Base-by-base conservation (phyloP, 192 early-diverging fungal species). In the Podila verticillata region DNA sequence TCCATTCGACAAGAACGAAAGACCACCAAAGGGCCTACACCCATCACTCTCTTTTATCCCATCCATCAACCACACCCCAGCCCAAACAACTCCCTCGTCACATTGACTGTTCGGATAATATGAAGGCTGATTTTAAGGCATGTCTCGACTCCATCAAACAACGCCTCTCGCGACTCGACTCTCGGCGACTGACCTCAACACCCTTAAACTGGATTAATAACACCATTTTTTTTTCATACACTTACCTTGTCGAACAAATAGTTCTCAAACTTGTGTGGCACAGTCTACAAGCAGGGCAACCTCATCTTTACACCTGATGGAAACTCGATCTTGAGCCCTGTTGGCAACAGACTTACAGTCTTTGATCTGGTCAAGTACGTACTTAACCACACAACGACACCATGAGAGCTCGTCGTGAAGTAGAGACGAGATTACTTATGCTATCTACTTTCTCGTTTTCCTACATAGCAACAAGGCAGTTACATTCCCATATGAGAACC, bases 241-340 rank as follows among this genome's bases (percentile, higher is more conserved):
- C 39, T 44, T 62, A 17, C 57, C 34, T 13, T 63, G 28, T 28
- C 39, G 2, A 15, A 28, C 62, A 82, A 86, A 36, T 88, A 96
- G 89, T 99, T 99, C 77, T 95, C 96, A 54, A 98, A 98, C 84
- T 87, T 99, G 67, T 97, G 95, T 78, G 98, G 98, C 36, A 97
- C 97, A 9, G 98, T 99, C 19, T 99, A 98, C 84, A 94, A 92
- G 65, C 88, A 92, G 73, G 98, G 97, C n/a, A 99, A 98, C 82
- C 77, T 99, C 26, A 85, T 96, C 29, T 99, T 97, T 81, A 96
- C 96, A 32, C 93, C 96, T 28, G 97, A 97, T 75, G 96, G 96
- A 26, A 96, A 99, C 84, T 92, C 92, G 17, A 81, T 99, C 51
- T 69, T 98, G 32, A 97, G 94, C 83, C 96, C 97, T 0, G 98